These are phyloP conservation scores for Lophium mytilinum DNA, from an alignment of 495 filamentous ascomycete genomes.

Conservation along the genomic window DNA sequence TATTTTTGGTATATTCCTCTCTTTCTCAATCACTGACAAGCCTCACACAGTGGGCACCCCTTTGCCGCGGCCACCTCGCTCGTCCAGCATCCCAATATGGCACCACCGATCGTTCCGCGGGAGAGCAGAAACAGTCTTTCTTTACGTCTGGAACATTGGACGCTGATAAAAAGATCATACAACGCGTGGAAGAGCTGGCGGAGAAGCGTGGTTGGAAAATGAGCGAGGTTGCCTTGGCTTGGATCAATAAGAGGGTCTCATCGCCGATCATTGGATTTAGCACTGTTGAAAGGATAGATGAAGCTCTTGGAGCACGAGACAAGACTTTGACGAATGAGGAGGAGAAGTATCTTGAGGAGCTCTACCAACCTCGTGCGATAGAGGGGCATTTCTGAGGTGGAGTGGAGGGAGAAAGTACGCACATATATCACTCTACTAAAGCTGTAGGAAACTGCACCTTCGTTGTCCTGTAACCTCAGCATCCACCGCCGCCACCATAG, in stretches of 20 bases:
- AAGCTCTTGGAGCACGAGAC: constrained; percentile 24
- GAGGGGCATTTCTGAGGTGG: constrained; percentile 19
- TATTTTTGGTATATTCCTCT: background rate
- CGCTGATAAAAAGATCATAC: constrained; percentile 29
- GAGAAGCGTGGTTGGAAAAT: constrained; percentile 36
- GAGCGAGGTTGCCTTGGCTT: constrained; percentile 30
- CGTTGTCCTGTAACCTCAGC: too few species aligned
- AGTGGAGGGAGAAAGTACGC: too few species aligned
- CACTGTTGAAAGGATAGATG: constrained; percentile 22
- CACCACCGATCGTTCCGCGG: constrained; percentile 22
- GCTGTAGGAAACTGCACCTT: too few species aligned
- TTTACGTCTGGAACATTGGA: constrained; percentile 15
- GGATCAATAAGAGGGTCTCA: constrained; percentile 32
- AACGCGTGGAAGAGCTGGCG: constrained; percentile 33
- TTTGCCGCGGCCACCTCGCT: constrained; percentile 33
- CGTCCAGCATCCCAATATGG: constrained; percentile 26
- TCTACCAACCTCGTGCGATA: constrained; percentile 20
- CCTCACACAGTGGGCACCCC: constrained; percentile 28
- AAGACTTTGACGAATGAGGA: constrained; percentile 26
- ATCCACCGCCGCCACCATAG: too few species aligned
- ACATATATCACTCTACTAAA: too few species aligned
- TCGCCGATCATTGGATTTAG: constrained; percentile 37
- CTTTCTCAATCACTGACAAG: background rate
- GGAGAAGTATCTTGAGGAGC: constrained; percentile 29
- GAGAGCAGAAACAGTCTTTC: constrained; percentile 18